phyloP scores from a whole-genome alignment of 371 early-diverging fungal genomes.

The Blakeslea trispora region DNA sequence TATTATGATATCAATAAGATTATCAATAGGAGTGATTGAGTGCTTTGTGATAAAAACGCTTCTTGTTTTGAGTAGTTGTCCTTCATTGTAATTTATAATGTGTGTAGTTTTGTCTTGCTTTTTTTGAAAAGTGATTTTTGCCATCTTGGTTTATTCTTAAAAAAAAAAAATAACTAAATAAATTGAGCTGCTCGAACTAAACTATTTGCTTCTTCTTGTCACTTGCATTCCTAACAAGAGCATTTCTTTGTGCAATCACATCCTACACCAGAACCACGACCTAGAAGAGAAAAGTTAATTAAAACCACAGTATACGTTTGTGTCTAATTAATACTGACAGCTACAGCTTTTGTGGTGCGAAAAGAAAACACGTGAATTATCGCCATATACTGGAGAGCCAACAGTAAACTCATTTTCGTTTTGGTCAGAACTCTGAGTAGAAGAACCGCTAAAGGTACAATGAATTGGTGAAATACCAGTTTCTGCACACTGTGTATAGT shows the following conservation, averaged over 20 bases:
- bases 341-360: constrained; percentile 18
- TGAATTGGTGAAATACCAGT: constrained; percentile 25
- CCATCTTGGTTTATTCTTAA: no score
- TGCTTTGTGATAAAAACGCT: no score
- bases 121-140: no score
- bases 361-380: constrained; percentile 23
- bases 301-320: constrained; percentile 7
- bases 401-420: neutral
- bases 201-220: no score
- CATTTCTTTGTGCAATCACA: constrained; percentile 25
- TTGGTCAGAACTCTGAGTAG: constrained; percentile 5
- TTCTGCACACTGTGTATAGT: neutral
- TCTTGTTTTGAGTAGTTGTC: no score
- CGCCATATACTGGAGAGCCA: constrained; percentile 22
- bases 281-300: constrained; percentile 6
- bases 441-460: constrained; percentile 12
- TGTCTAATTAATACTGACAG: constrained; percentile 18
- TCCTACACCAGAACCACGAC: constrained; percentile 26
- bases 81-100: no score
- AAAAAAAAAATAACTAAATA: no score
- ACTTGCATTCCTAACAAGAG: constrained; percentile 27
- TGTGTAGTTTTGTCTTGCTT: no score
- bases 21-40: no score
- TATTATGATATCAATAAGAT: no score
- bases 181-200: no score